A percentile compares a stretch with the other conserved stretches of the same genome.
phyloP scores from a whole-genome alignment of 2,329 filamentous ascomycete species.

The Colletotrichum sp. region DNA sequence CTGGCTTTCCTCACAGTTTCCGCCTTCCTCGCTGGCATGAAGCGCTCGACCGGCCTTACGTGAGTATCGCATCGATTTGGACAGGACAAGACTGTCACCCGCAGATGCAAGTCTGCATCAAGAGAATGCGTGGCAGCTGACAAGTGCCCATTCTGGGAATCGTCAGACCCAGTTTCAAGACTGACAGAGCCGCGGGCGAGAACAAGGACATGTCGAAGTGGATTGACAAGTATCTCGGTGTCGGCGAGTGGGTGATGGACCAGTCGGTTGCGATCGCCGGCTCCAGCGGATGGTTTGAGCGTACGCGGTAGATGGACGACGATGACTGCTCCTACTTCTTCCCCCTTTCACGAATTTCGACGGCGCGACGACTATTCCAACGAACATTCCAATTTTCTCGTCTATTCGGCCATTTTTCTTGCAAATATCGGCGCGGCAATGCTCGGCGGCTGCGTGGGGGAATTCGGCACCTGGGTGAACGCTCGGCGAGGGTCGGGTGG shows the following conservation, averaged over 20 bases:
- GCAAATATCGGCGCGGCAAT: background rate
- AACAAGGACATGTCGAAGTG: conserved; percentile 84
- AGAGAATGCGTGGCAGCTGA: conserved; percentile 39
- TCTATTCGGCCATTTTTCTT: background rate
- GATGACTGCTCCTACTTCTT: background rate
- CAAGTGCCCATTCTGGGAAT: conserved; percentile 43
- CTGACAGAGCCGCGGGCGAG: conserved; percentile 79
- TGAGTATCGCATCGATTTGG: conserved; percentile 64
- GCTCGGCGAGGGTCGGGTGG: background rate
- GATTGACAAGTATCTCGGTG: conserved; percentile 91
- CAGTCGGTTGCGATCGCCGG: conserved; percentile 92
- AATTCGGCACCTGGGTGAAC: background rate
- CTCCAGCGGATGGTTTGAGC: conserved; percentile 88
- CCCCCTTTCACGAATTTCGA: background rate
- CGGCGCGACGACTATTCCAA: background rate
- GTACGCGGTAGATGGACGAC: conserved; percentile 67
- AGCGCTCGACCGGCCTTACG: conserved; percentile 97
- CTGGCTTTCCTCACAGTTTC: conserved; percentile 67
- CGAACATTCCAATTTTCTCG: background rate
- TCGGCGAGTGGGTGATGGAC: conserved; percentile 98
- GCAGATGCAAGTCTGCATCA: background rate
- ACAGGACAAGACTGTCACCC: background rate
- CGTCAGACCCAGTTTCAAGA: conserved; percentile 78
- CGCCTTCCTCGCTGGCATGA: conserved; percentile 94
- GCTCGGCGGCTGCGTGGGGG: background rate